Percentiles rank a stretch among this genome's conserved stretches.
Conservation (phyloP, 192 early-diverging fungal species). For the Rhizophagus sp. region DNA sequence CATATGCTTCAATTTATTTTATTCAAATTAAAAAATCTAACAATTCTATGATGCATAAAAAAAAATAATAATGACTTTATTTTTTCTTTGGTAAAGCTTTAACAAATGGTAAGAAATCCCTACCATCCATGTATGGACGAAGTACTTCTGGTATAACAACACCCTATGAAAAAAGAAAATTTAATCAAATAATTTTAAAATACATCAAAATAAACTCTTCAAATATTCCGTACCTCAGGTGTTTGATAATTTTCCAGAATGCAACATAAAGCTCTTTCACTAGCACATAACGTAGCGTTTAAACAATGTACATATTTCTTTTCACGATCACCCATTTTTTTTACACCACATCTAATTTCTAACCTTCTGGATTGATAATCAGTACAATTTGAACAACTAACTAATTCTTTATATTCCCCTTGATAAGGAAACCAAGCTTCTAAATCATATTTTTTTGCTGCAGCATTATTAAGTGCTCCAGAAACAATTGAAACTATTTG, state of each 20-base stretch:
- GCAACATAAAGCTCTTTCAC: constrained; percentile 93
- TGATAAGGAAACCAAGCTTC: constrained; percentile 99
- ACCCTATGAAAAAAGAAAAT: constrained; percentile 49
- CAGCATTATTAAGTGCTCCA: constrained; percentile 97
- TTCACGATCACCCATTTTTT: constrained; percentile 92
- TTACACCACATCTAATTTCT: constrained; percentile 95
- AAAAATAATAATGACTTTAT: not conserved
- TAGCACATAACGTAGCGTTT: constrained; percentile 96
- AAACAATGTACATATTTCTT: constrained; percentile 98
- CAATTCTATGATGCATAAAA: not conserved
- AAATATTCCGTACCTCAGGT: constrained; percentile 42
- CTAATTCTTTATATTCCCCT: constrained; percentile 96
- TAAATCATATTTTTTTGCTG: constrained; percentile 98
- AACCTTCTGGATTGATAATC: constrained; percentile 95
- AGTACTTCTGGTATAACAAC: constrained; percentile 84
- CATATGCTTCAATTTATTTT: no score
- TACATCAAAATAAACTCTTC: not conserved
- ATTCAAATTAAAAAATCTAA: no score
- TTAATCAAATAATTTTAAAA: not conserved
- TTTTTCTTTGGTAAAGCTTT: constrained; percentile 30
- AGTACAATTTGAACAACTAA: constrained; percentile 99
- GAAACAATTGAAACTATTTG: constrained; percentile 96
- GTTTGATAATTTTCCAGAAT: constrained; percentile 97
- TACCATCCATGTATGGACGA: constrained; percentile 91
- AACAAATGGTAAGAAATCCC: constrained; percentile 87